phyloP scores from a whole-genome alignment of 257 asterid species.

The Knoxia roxburghii region DNA sequence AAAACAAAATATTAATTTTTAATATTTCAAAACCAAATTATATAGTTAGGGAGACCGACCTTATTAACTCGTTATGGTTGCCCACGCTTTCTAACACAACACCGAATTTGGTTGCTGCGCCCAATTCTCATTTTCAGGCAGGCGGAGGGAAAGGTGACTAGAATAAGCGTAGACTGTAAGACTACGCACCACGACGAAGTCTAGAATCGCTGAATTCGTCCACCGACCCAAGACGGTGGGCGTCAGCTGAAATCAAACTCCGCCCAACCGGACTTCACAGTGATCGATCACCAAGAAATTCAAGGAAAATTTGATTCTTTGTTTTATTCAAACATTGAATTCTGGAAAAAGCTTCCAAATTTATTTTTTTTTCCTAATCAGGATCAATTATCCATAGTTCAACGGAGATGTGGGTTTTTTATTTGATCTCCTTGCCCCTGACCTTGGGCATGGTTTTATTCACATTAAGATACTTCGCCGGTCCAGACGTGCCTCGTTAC shows the following conservation, averaged over 20 bases:
- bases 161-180: constrained; percentile 4
- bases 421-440: constrained; percentile 93
- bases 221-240: constrained; percentile 11
- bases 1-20: too few relatives aligned
- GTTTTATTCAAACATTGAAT: neutral
- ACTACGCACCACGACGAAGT: constrained; percentile 14
- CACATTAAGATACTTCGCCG: constrained; percentile 84
- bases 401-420: constrained; percentile 84
- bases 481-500: constrained; percentile 90
- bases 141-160: neutral
- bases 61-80: neutral
- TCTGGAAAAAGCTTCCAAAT: neutral
- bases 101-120: neutral
- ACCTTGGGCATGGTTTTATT: constrained; percentile 84
- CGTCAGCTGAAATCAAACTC: constrained; percentile 7
- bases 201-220: constrained; percentile 8
- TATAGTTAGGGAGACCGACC: neutral
- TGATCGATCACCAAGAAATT: constrained; percentile 11
- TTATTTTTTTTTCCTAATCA: neutral
- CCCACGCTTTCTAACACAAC: constrained; percentile 1
- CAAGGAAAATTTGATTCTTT: neutral
- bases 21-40: too few relatives aligned
- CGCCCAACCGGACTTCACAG: neutral
- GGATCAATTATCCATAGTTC: constrained; percentile 1
- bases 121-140: neutral